Conservation (phyloP, 176 grass and related monocot genomes). For the Ensete ventricosum region DNA sequence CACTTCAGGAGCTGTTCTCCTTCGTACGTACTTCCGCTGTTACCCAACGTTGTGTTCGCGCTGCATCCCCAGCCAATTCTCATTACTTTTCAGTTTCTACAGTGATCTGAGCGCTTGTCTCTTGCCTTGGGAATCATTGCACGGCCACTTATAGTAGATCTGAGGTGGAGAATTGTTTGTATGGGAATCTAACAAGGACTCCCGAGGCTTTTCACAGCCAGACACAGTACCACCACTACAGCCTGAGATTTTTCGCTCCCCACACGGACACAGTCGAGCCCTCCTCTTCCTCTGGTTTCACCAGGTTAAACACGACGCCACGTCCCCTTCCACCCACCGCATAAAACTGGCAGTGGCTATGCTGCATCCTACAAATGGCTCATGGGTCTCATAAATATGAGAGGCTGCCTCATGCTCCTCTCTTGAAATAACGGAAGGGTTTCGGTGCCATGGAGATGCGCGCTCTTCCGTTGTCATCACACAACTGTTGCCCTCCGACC, state of each 20-base stretch:
- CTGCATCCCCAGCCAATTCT: too few species aligned
- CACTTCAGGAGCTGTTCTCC: too few species aligned
- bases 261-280: background rate
- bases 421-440: background rate
- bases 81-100: too few species aligned
- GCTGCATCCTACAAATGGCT: background rate
- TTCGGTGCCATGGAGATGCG: conserved; percentile 42
- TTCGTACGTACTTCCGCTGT: too few species aligned
- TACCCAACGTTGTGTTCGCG: too few species aligned
- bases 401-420: background rate
- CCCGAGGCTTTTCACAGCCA: too few species aligned
- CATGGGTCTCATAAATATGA: background rate
- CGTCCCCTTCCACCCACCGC: background rate
- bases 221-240: background rate
- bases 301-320: background rate
- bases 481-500: conserved; percentile 32
- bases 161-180: too few species aligned
- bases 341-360: background rate
- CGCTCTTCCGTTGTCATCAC: conserved; percentile 40
- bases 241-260: background rate
- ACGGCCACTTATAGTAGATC: too few species aligned
- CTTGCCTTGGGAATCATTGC: too few species aligned
- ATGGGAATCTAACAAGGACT: too few species aligned
- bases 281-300: background rate
- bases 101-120: too few species aligned